Base-by-base conservation (phyloP, 1,284 basidiomycete genomes). In the Irpex sp. region DNA sequence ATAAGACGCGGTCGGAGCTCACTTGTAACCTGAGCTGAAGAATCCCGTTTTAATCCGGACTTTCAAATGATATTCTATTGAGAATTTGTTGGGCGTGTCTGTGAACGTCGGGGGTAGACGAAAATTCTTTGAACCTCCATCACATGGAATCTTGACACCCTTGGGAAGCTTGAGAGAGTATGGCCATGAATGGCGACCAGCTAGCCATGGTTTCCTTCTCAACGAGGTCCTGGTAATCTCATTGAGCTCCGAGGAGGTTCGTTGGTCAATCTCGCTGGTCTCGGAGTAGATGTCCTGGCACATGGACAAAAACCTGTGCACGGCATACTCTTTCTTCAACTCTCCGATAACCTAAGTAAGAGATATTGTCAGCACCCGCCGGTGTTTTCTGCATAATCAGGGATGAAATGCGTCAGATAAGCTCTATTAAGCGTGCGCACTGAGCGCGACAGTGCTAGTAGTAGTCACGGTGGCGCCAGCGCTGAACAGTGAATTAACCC, bases 51-150 rank as follows among this genome's bases (percentile, higher is more conserved):
- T 81, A 40, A 85, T 69, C 0, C 76, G 82, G 13, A 82, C 79
- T 2, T 78, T 67, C 9, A 85, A 66, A 61, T 76, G 77, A 69
- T 86, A 86, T 57, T 85, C 80, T 38, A 86, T 77, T 58, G 81
- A 80, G 6, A 76, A 79, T 4, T 78, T 76, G 58, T 78, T 78
- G 2, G 77, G 77, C 34, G 76, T 70, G 67, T 85, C 82, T 0
- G 78, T 77, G 64, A 84, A 82, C 54, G 74, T 79, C n/a, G 82
- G 79, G 3, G 83, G 83, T 4, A 83, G 74, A 13, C 68, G 72
- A 59, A 78, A 81, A 6, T 61, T 72, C 36, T 64, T 44, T 61
- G 58, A 56, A 48, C 57, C 60, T 13, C 44, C 61, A 34, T 60
- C 58, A 9, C 62, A 48, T 13, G 68, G 66, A 1, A 75, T 63